Evolutionary conservation across 2,329 filamentous ascomycete genomes (phyloP).

Genomic region (Chrysosporium queenslandicum): DNA sequence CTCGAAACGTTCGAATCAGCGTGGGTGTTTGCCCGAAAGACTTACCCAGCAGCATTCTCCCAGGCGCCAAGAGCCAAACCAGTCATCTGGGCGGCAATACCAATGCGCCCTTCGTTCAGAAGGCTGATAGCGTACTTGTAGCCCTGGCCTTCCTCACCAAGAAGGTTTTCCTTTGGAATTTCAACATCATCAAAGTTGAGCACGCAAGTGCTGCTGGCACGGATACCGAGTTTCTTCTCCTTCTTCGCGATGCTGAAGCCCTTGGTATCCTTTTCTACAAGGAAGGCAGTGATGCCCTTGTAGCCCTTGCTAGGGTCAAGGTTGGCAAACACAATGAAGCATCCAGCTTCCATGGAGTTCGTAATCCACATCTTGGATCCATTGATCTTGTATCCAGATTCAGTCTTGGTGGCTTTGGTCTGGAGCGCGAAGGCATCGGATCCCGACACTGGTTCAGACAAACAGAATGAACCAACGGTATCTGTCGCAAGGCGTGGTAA

Average conservation of each 20-base stretch:
- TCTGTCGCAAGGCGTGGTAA: conserved; percentile 81
- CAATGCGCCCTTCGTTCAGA: conserved; percentile 92
- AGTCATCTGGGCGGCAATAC: conserved; percentile 94
- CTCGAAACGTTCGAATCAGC: background rate
- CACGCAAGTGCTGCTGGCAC: conserved; percentile 90
- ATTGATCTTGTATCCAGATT: conserved; percentile 72
- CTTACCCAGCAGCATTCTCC: conserved; percentile 76
- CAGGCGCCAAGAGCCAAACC: conserved; percentile 88
- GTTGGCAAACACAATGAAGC: conserved; percentile 98
- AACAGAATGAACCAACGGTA: conserved; percentile 82
- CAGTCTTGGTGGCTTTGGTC: conserved; percentile 77
- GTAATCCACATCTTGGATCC: conserved; percentile 99
- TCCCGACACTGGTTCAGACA: conserved; percentile 84
- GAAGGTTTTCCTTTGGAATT: conserved; percentile 74
- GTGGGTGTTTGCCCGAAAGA: conserved; percentile 10
- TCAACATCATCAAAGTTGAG: conserved; percentile 95
- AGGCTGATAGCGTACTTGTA: conserved; percentile 97
- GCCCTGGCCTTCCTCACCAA: conserved; percentile 80
- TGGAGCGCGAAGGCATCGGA: conserved; percentile 93
- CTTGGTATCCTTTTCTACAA: conserved; percentile 79
- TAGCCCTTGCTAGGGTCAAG: conserved; percentile 85
- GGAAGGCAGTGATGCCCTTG: conserved; percentile 91
- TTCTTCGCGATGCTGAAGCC: conserved; percentile 97
- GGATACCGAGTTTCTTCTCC: conserved; percentile 98
- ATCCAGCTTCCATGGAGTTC: conserved; percentile 82